Evolutionary conservation across 441 rosid genomes (phyloP), one percentile per base, ranked within the genome.

Genomic region (Erodium moschatum): DNA sequence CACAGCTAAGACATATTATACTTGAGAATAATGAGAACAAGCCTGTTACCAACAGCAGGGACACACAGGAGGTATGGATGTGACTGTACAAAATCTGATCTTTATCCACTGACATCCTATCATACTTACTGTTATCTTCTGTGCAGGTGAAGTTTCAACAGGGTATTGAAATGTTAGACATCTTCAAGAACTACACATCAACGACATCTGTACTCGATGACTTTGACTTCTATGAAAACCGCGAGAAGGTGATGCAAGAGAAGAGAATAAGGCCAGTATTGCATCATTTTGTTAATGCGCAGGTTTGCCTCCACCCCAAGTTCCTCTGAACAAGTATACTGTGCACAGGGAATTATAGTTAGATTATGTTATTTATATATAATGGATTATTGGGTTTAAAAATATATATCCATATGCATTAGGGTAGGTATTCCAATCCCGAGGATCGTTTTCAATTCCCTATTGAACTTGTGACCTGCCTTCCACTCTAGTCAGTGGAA

Each of bases 21-120:
- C 90, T 92, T 0, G 97, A 89, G 78, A 90, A 92, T 80, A 92
- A 92, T 65, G 98, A 92, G 83, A 90, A 88, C 81, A 92, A 92
- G 50, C 97, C 98, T 9, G 97, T 90, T 19, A 90, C 98, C 12
- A 88, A 90, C 77, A 90, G 97, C 79, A 80, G 98, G 78, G 98
- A 90, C 79, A 90, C 98, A 5, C 98, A 92, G 74, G 97, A 92
- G 91, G 98, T 92, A 71, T 16, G 63, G 38, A 15, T 67, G 64
- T 40, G 24, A 12, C 64, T 1, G 16, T 8, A 8, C 52, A 11
- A 46, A 46, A 46, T 13, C 2, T 11, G 8, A 1, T 1, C 52
- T 42, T 42, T 42, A 42, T 42, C 12, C 13, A 9, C 48, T 42
- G 48, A 42, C 1, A 42, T 42, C 12, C 12, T 2, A 6, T 42